Evolutionary conservation across 2,329 filamentous ascomycete species (phyloP), one percentile per base, ranked within the genome.

Genomic region (Neocatenulostroma microsporum): DNA sequence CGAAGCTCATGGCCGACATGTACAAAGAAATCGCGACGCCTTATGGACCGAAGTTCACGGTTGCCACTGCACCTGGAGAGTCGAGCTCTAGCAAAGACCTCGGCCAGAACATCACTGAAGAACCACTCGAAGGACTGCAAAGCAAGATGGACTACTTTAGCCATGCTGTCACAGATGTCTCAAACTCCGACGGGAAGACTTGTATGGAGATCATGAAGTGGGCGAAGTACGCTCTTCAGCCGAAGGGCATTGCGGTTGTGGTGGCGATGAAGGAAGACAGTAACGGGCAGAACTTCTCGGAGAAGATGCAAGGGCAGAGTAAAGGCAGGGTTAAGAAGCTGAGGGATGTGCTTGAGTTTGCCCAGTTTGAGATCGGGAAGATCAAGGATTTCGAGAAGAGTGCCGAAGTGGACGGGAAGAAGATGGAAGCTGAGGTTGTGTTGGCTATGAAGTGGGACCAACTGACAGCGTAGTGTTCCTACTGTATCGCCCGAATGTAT

Each of bases 361-460:
- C 50, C 17, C 49, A 47, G 12, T 54, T 54, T 41, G 50, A 54
- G 45, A 45, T 44, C n/a, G 50, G 50, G 8, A 42, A 46, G 36
- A 45, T 54, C 6, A 38, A 44, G 40, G 39, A 26, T 28, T 44
- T 49, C 28, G 47, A 51, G 35, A 46, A 40, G 41, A 40, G 15
- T 20, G 44, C 43, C 8, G 35, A 42, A 6, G 47, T 46, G 23
- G 42, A 44, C 17, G 49, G 46, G 10, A 37, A 43, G 38, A 44
- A 45, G 30, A 39, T 41, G 35, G 34, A 47, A 20, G 49, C 48
- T 27, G 46, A 54, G 36, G 49, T 54, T 3, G 40, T 51, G 21
- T 34, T 54, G 42, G 49, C 47, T 7, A 51, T 50, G 50, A 51
- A 51, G 36, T 51, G 48, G 48, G 48, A 51, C 39, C 48, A 51